A percentile compares a stretch with the other conserved stretches of the same genome.
Evolutionary conservation across 2,329 filamentous ascomycete species (phyloP).

Genomic region (Didymosphaeria variabile): DNA sequence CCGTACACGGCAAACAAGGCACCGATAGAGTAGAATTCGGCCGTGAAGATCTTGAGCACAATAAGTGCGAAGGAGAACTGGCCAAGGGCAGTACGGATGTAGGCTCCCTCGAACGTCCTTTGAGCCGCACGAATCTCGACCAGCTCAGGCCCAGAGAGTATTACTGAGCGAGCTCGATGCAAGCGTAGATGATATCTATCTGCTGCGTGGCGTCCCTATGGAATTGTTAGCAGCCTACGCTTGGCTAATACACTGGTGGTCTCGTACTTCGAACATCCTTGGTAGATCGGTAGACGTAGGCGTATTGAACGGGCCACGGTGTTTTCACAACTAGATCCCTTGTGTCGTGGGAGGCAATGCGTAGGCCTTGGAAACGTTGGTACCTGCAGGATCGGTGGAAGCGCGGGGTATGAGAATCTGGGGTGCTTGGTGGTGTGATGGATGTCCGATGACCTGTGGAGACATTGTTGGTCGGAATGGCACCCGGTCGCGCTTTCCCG

Average conservation of each 20-base stretch:
- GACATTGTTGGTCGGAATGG: background rate
- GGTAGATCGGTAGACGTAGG: background rate
- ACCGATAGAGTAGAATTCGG: slow-evolving; percentile 97
- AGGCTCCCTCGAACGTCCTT: slow-evolving; percentile 95
- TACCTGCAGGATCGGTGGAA: background rate
- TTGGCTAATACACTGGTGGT: background rate
- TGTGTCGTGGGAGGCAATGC: background rate
- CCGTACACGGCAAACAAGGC: slow-evolving; percentile 94
- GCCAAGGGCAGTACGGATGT: slow-evolving; percentile 90
- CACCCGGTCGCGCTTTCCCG: slow-evolving; percentile 10
- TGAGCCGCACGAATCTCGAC: slow-evolving; percentile 95
- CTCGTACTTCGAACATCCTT: slow-evolving; percentile 19
- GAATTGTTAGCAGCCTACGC: slow-evolving; percentile 6
- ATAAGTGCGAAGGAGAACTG: slow-evolving; percentile 96
- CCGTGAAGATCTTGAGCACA: slow-evolving; percentile 94
- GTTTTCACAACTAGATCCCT: no score
- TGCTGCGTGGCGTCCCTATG: slow-evolving; percentile 67
- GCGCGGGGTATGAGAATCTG: background rate
- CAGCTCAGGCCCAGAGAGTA: slow-evolving; percentile 83
- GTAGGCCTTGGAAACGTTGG: background rate
- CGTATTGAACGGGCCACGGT: background rate
- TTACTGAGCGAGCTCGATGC: slow-evolving; percentile 83
- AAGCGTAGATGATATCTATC: slow-evolving; percentile 80
- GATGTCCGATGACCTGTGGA: background rate
- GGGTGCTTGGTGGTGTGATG: slow-evolving; percentile 1